Conservation (phyloP, 139 green algal genomes). For the Picochlorum sp. region DNA sequence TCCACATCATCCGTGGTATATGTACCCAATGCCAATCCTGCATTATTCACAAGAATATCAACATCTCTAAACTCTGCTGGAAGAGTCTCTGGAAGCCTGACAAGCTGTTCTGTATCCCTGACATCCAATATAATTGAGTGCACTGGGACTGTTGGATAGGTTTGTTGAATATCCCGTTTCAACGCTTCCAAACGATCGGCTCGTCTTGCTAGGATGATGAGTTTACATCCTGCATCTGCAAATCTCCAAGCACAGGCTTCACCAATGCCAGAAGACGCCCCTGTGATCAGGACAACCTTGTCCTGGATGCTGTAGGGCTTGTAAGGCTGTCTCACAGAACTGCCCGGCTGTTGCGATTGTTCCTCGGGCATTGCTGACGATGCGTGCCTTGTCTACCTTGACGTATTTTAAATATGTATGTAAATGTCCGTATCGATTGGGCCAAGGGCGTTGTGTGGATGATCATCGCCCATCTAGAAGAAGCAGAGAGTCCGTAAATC, state of each 20-base stretch:
- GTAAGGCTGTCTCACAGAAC: no score
- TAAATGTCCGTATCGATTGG: no score
- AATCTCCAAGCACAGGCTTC: constrained; percentile 59
- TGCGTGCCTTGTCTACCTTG: no score
- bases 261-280: constrained; percentile 50
- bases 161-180: constrained; percentile 19
- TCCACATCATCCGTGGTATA: constrained; percentile 29
- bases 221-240: constrained; percentile 54
- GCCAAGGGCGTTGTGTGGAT: no score
- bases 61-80: constrained; percentile 34
- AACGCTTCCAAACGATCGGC: constrained; percentile 48
- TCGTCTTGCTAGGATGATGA: constrained; percentile 63
- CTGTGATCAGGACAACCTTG: background rate
- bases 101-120: constrained; percentile 33
- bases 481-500: no score
- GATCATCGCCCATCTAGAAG: no score
- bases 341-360: no score
- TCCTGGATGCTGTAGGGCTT: background rate
- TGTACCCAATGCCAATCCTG: constrained; percentile 61
- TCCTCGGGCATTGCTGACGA: no score
- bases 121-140: constrained; percentile 49
- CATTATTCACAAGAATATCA: constrained; percentile 84
- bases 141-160: constrained; percentile 24
- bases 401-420: no score
- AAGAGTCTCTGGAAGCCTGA: background rate